Percentiles rank a stretch among this genome's conserved stretches.
Conservation (phyloP, 306 rosid genomes). For the Benincasa hispida region DNA sequence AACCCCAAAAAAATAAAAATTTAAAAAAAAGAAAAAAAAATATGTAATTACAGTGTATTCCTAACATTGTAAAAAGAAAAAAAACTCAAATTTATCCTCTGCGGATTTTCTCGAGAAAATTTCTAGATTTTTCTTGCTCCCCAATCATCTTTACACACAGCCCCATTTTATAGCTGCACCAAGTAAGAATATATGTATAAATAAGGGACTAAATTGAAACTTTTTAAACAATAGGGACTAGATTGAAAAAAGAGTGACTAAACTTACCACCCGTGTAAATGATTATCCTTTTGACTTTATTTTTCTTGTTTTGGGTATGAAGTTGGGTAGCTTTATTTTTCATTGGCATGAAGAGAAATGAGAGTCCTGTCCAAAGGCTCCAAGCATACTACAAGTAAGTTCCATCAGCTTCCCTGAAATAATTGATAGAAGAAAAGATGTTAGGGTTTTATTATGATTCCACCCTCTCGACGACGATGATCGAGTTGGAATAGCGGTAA, state of each 20-base stretch:
- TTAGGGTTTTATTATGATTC: background rate
- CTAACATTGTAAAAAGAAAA: background rate
- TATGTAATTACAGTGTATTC: constrained; percentile 4
- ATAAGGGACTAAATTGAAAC: background rate
- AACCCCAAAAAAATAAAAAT: background rate
- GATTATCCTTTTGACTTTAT: background rate
- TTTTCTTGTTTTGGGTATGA: background rate
- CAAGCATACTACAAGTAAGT: constrained; percentile 69
- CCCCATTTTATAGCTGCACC: background rate
- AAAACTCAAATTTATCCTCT: background rate
- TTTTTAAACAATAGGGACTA: too few species aligned
- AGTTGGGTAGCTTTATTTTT: constrained; percentile 5
- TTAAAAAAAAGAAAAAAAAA: background rate
- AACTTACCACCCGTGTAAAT: background rate
- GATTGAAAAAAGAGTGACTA: too few species aligned
- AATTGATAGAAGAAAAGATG: background rate
- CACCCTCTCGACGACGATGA: background rate
- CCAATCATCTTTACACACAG: constrained; percentile 3
- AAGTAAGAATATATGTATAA: background rate
- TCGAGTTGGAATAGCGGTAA: background rate
- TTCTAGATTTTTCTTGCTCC: background rate
- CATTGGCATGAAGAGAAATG: constrained; percentile 51
- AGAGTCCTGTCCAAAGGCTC: constrained; percentile 58
- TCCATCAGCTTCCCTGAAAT: constrained; percentile 78
- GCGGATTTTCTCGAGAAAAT: constrained; percentile 10